Conservation (phyloP, 2,329 filamentous ascomycete genomes). For the Dactylellina cionopaga region DNA sequence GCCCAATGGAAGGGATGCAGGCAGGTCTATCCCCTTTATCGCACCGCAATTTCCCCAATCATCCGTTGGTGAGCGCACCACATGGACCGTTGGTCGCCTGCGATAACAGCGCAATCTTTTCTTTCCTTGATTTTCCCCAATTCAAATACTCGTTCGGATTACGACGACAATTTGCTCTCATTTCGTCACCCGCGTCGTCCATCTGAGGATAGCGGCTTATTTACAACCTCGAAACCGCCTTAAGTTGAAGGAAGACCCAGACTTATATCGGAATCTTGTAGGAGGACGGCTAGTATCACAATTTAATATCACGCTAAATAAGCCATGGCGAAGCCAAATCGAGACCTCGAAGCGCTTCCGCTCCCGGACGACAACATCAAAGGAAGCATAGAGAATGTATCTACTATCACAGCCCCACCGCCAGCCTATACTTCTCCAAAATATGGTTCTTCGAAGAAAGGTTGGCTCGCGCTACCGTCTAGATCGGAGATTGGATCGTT, state of each 20-base stretch:
- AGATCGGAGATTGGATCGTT: slow-evolving; percentile 27
- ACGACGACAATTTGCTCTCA: slow-evolving; percentile 46
- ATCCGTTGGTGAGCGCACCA: slow-evolving; percentile 8
- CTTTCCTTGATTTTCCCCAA: slow-evolving; percentile 19
- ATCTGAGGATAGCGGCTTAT: slow-evolving; percentile 8
- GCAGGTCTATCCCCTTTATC: slow-evolving; percentile 37
- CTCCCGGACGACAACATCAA: slow-evolving; percentile 32
- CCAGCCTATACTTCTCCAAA: slow-evolving; percentile 21
- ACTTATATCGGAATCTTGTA: background rate
- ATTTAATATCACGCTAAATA: background rate
- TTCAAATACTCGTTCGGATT: slow-evolving; percentile 14
- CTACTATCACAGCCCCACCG: slow-evolving; percentile 15
- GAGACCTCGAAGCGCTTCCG: slow-evolving; percentile 32
- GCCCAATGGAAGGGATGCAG: slow-evolving; percentile 11
- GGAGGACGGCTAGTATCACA: background rate
- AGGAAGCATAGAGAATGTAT: slow-evolving; percentile 15
- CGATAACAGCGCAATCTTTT: slow-evolving; percentile 8
- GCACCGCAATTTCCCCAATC: slow-evolving; percentile 39
- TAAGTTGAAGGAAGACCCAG: background rate
- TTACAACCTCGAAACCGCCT: too few species aligned
- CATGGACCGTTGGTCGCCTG: background rate
- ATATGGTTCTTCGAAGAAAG: slow-evolving; percentile 6
- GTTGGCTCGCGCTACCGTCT: slow-evolving; percentile 24
- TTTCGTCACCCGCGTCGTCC: slow-evolving; percentile 35
- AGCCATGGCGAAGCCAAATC: slow-evolving; percentile 28